Conservation (phyloP, 768 basidiomycete genomes). For the Amanita jacksonii region DNA sequence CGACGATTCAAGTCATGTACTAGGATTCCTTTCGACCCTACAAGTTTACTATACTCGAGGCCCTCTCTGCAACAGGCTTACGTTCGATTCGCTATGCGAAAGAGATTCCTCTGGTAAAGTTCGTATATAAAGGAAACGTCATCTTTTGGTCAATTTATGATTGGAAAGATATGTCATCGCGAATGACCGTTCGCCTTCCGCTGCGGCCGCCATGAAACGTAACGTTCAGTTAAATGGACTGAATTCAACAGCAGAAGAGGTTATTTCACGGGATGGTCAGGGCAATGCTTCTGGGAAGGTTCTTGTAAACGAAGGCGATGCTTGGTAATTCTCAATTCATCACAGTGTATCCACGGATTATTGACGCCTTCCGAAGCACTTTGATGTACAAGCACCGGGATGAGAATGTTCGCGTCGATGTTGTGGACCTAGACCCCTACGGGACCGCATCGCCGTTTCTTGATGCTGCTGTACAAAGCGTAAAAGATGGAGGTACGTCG, state of each 20-base stretch:
- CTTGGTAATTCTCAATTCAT: conserved; percentile 50
- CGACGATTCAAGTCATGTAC: not conserved
- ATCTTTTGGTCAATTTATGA: conserved; percentile 4
- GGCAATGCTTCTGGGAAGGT: conserved; percentile 38
- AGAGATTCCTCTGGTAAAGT: conserved; percentile 91
- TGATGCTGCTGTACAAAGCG: conserved; percentile 84
- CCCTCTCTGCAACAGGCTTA: conserved; percentile 91
- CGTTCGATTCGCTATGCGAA: conserved; percentile 96
- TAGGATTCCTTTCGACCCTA: conserved; percentile 41
- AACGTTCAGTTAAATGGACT: conserved; percentile 82
- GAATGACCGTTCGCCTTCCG: conserved; percentile 82
- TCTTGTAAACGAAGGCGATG: conserved; percentile 86
- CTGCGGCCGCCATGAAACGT: conserved; percentile 75
- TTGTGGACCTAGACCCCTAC: conserved; percentile 97
- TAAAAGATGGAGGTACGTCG: conserved; percentile 70
- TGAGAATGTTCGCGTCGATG: conserved; percentile 70
- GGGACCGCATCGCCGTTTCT: conserved; percentile 97
- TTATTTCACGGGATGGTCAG: not conserved
- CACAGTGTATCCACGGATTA: not conserved
- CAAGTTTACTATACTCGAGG: conserved; percentile 79
- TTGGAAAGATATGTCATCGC: conserved; percentile 76
- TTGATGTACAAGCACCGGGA: conserved; percentile 87
- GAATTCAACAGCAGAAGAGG: conserved; percentile 14
- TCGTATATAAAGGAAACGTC: conserved; percentile 14
- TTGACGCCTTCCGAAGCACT: conserved; percentile 35